A percentile compares a stretch with the other conserved stretches of the same genome.
These are phyloP conservation scores for Pythium rhizo-oryzae DNA, from an alignment of 352 stramenopile species.

Conservation along the genomic window DNA sequence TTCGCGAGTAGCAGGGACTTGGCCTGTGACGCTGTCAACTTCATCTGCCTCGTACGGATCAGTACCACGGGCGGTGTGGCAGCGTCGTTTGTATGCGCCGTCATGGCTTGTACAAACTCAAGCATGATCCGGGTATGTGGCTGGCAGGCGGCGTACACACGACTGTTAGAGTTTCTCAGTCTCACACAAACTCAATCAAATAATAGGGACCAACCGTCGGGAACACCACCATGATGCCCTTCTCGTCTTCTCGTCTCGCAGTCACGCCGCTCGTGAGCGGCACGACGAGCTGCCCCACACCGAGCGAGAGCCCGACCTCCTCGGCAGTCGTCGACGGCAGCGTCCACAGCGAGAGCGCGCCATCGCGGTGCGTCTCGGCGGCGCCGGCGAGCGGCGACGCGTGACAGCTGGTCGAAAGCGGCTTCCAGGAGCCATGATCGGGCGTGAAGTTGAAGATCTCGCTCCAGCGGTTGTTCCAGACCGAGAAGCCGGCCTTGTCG, in stretches of 20 bases:
- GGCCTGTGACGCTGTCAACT: conserved; percentile 42
- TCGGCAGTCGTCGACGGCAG: conserved; percentile 47
- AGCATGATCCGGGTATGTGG: conserved; percentile 46
- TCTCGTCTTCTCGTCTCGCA: conserved; percentile 31
- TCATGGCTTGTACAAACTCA: conserved; percentile 47
- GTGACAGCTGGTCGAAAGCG: conserved; percentile 32
- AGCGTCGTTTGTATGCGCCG: conserved; percentile 1
- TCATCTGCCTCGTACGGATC: conserved; percentile 55
- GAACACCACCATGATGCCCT: conserved; percentile 50
- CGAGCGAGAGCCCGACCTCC: conserved; percentile 46
- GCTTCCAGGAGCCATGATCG: conserved; percentile 54
- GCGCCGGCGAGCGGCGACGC: conserved; percentile 39
- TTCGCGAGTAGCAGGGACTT: conserved; percentile 38
- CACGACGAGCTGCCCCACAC: conserved; percentile 48
- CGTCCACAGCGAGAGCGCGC: conserved; percentile 46
- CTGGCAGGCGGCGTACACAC: too few species aligned
- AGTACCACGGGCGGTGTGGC: conserved; percentile 28
- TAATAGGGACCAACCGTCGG: conserved; percentile 19
- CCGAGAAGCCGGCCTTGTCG: conserved; percentile 62
- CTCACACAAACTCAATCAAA: too few species aligned
- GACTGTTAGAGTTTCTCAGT: too few species aligned
- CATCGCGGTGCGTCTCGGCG: conserved; percentile 34
- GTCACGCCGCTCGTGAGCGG: conserved; percentile 48
- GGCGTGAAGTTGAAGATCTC: conserved; percentile 82
- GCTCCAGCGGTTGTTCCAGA: conserved; percentile 86